Evolutionary conservation across 1,139 yeast species (phyloP).

Genomic region (Debaryomyces nepalensis): DNA sequence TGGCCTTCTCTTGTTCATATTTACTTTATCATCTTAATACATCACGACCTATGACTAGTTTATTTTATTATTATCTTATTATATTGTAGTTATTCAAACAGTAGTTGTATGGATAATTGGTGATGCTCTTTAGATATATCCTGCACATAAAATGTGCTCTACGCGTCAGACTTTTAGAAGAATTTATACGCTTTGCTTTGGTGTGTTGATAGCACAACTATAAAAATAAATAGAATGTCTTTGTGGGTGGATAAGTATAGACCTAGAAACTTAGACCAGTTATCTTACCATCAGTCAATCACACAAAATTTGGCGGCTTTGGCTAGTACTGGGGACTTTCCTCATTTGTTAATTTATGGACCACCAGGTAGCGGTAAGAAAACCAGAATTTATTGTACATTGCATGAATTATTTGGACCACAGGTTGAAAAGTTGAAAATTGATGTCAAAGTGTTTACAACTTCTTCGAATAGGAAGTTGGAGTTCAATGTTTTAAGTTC

Average conservation of each 20-base stretch:
- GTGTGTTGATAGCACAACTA: neutral
- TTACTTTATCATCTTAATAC: too few species aligned
- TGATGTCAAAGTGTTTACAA: conserved; percentile 82
- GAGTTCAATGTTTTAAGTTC: conserved; percentile 92
- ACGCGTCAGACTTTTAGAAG: conserved; percentile 10
- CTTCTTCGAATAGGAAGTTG: conserved; percentile 71
- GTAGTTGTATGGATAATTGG: neutral
- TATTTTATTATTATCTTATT: too few species aligned
- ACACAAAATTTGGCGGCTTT: conserved; percentile 68
- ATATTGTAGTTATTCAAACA: too few species aligned
- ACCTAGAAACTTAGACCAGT: conserved; percentile 66
- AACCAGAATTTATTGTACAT: conserved; percentile 83
- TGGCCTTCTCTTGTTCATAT: too few species aligned
- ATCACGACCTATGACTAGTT: neutral
- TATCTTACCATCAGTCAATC: conserved; percentile 70
- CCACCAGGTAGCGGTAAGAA: conserved; percentile 98
- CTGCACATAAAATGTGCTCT: neutral
- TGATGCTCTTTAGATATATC: neutral
- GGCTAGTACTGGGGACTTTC: conserved; percentile 82
- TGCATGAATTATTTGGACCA: conserved; percentile 80
- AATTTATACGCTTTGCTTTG: neutral
- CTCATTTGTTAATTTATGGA: conserved; percentile 90
- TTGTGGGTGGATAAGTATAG: conserved; percentile 96
- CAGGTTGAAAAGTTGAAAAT: conserved; percentile 84
- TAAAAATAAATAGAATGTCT: conserved; percentile 57